Percentiles rank a stretch among this genome's conserved stretches.
Conservation (phyloP, 1,284 basidiomycete species). For the Trichosporon sp. region DNA sequence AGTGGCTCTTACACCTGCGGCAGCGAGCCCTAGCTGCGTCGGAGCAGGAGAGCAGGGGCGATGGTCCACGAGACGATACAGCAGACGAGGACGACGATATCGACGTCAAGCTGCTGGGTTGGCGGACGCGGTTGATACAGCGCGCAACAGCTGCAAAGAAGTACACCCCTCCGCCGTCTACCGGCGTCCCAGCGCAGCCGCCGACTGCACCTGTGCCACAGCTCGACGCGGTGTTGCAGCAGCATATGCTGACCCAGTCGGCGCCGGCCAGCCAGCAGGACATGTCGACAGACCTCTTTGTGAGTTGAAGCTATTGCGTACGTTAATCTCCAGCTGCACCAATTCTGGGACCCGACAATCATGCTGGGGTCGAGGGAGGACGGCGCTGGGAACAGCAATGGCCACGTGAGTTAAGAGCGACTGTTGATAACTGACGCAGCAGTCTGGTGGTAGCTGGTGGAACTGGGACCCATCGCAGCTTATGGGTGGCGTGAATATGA, state of each 20-base stretch:
- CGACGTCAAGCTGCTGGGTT: conserved; percentile 31
- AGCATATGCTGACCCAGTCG: not conserved
- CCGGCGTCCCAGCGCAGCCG: not conserved
- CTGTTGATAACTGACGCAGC: not conserved
- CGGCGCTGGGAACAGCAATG: not conserved
- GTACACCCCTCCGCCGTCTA: not conserved
- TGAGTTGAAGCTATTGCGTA: not conserved
- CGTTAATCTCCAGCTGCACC: conserved; percentile 32
- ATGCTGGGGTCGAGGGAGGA: conserved; percentile 14
- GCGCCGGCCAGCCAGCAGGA: not conserved
- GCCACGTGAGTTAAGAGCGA: not conserved
- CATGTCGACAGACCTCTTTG: conserved; percentile 2
- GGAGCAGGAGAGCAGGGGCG: conserved; percentile 10
- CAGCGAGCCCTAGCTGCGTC: conserved; percentile 16
- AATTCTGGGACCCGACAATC: conserved; percentile 35
- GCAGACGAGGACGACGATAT: conserved; percentile 12
- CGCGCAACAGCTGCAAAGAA: conserved; percentile 10
- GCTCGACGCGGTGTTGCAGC: not conserved
- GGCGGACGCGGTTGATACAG: conserved; percentile 31
- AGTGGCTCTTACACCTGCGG: conserved; percentile 28
- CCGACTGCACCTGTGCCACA: not conserved
- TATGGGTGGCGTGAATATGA: not conserved
- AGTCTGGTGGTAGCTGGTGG: conserved; percentile 8
- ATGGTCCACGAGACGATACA: not conserved
- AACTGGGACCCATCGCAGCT: conserved; percentile 5